phyloP scores from a whole-genome alignment of 2,329 filamentous ascomycete species.

The Albophoma yamanashiensis region DNA sequence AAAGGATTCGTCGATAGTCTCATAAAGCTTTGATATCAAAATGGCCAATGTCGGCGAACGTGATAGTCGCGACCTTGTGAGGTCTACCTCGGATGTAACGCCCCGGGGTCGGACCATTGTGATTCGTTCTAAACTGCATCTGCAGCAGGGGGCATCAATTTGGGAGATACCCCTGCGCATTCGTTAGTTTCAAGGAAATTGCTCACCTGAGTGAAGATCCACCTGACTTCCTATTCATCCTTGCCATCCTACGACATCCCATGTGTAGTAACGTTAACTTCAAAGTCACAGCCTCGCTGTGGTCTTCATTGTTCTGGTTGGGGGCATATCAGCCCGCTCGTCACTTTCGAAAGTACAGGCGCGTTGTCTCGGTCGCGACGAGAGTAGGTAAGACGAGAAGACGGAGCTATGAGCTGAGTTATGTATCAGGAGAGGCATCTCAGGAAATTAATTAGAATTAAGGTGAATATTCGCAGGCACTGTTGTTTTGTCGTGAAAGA shows the following conservation, averaged over 20 bases:
- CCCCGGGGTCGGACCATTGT: background rate
- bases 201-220: background rate
- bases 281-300: too few species aligned
- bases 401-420: too few species aligned
- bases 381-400: too few species aligned
- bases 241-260: background rate
- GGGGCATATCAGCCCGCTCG: too few species aligned
- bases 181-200: background rate
- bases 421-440: too few species aligned
- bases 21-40: background rate
- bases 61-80: background rate
- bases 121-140: background rate
- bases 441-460: too few species aligned
- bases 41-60: background rate
- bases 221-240: background rate
- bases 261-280: background rate
- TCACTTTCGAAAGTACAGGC: too few species aligned
- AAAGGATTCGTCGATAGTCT: background rate
- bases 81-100: background rate
- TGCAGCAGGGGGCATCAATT: background rate
- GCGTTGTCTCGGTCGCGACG: too few species aligned
- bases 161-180: background rate
- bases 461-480: too few species aligned
- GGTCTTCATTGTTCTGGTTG: too few species aligned
- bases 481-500: too few species aligned